Evolutionary conservation across 306 rosid genomes (phyloP), one percentile per base, ranked within the genome.

Genomic region (Quillaja saponaria): DNA sequence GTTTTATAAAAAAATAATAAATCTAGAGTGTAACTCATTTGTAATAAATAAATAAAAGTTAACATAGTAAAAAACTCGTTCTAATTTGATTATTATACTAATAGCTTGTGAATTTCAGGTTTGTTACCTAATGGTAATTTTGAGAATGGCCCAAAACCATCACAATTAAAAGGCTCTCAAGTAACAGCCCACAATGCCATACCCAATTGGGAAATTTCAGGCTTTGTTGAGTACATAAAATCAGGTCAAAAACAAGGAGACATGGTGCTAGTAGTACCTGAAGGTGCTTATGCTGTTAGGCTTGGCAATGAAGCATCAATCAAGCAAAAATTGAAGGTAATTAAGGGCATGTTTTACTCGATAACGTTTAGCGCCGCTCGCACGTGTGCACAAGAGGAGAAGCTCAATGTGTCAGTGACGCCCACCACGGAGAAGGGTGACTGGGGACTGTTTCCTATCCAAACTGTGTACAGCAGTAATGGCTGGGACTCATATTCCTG

Each of bases 191-290:
- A 16, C 1, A 33, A 62, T 9, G 92, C 73, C 0, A 77, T 90
- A 14, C 97, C 97, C 2, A 67, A 52, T 19, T 90, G 97, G 97
- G 81, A 63, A 44, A 69, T 74, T 13, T 74, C 85, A 6, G 95
- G 92, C 2, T 59, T 34, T 0, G 92, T 87, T 0, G 97, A 90
- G 68, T 90, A 84, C 84, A 84, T 90, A 54, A 85, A 66, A 79
- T 68, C 92, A 14, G 97, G 97, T 1, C 88, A 84, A 11, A 87
- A 79, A 52, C 95, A 90, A 50, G 92, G 97, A 10, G 95, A 90
- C 83, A 90, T 87, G 97, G 0, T 90, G 0, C 63, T 90, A 1
- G 20, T 81, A 0, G 97, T 90, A 14, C 97, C 97, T 0, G 83
- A 77, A 50, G 97, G 95, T 6, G 64, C 64, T 6, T 73, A 54